Conservation (phyloP, 306 rosid genomes). For the Cicer arietinum region DNA sequence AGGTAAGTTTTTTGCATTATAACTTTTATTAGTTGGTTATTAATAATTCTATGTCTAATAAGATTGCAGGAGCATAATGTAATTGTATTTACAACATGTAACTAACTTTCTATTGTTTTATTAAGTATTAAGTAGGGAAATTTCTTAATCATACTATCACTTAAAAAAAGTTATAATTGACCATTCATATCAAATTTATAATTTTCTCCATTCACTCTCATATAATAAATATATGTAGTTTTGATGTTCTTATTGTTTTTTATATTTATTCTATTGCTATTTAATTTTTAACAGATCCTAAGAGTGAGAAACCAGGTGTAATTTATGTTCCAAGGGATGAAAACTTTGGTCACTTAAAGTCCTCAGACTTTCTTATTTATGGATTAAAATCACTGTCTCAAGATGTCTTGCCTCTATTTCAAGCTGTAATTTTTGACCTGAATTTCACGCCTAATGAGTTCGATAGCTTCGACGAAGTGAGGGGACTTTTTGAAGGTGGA, state of each 20-base stretch:
- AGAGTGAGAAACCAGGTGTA: constrained; percentile 46
- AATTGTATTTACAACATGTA: too few relatives aligned
- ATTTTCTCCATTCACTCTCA: not conserved
- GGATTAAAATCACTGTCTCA: constrained; percentile 64
- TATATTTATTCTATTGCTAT: not conserved
- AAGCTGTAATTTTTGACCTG: constrained; percentile 41
- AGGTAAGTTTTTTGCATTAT: constrained; percentile 48
- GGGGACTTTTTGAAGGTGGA: constrained; percentile 65
- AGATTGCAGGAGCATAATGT: too few relatives aligned
- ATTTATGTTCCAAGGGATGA: constrained; percentile 82
- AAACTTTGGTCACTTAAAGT: constrained; percentile 66
- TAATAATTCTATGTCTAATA: too few relatives aligned
- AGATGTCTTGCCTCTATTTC: constrained; percentile 49
- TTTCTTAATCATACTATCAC: too few relatives aligned
- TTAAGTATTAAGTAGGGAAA: not conserved
- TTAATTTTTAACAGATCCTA: constrained; percentile 53
- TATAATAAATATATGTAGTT: not conserved
- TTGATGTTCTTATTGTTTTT: not conserved
- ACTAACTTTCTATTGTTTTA: not conserved
- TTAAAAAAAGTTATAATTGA: too few relatives aligned
- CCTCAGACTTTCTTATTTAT: constrained; percentile 67
- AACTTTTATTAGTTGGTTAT: too few relatives aligned
- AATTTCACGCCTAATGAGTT: constrained; percentile 54
- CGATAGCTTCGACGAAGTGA: constrained; percentile 63
- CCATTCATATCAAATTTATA: too few relatives aligned